phyloP scores from a whole-genome alignment of 1,284 basidiomycete genomes.

The Puccinia hordei region DNA sequence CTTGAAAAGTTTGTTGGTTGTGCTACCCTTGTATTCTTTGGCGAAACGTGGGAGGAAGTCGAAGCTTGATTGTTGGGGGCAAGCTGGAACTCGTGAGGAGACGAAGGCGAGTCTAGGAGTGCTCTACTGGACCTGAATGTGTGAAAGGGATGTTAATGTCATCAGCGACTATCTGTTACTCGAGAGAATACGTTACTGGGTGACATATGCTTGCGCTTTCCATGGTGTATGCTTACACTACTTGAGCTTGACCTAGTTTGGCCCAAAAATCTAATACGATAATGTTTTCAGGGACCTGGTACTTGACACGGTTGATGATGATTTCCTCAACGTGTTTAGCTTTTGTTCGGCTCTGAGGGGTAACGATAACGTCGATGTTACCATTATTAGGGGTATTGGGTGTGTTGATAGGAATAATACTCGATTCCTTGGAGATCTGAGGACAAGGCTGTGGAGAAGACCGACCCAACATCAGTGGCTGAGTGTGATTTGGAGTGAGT shows the following conservation, averaged over 20 bases:
- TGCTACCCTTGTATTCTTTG: not conserved
- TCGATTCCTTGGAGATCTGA: conserved; percentile 30
- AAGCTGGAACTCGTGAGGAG: too few species aligned
- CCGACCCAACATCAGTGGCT: not conserved
- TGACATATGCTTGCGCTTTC: not conserved
- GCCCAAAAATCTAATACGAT: conserved; percentile 48
- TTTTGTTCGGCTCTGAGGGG: conserved; percentile 34
- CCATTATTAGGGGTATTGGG: conserved; percentile 45
- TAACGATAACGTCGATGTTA: conserved; percentile 44
- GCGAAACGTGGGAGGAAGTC: not conserved
- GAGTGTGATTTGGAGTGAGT: not conserved
- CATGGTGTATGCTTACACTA: conserved; percentile 1
- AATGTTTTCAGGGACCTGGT: conserved; percentile 49
- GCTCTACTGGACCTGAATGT: not conserved
- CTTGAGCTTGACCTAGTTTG: conserved; percentile 24
- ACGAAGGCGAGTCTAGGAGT: not conserved
- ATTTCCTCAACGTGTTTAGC: conserved; percentile 34
- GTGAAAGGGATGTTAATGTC: not conserved
- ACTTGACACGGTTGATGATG: conserved; percentile 42
- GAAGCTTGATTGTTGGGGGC: not conserved
- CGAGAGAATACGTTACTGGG: not conserved
- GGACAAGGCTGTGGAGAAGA: conserved; percentile 13
- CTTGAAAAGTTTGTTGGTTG: not conserved
- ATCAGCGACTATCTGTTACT: not conserved
- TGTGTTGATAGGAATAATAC: conserved; percentile 6